These are phyloP conservation scores for Yamadazyma epiphylla DNA, from an alignment of 1,139 yeast genomes.

Conservation along the genomic window DNA sequence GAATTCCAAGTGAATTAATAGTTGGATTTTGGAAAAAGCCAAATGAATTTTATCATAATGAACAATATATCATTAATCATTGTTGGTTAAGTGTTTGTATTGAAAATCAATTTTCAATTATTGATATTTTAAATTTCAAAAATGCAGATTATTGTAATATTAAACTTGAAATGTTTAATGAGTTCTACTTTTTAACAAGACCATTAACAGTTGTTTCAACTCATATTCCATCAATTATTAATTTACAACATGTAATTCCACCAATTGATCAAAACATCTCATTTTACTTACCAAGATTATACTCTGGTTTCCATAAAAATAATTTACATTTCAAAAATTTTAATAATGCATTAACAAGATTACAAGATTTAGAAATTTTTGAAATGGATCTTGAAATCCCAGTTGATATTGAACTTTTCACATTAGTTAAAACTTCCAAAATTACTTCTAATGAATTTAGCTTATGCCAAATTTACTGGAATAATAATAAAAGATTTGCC, in stretches of 20 bases:
- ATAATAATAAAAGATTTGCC: conserved; percentile 59
- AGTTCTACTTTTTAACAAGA: conserved; percentile 71
- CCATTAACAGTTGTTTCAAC: conserved; percentile 78
- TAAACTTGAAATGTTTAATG: conserved; percentile 29
- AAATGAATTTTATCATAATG: conserved; percentile 49
- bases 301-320: conserved; percentile 71
- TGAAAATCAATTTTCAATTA: conserved; percentile 72
- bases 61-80: conserved; percentile 66
- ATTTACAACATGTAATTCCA: conserved; percentile 82
- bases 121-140: conserved; percentile 51
- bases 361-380: conserved; percentile 71
- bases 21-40: conserved; percentile 84
- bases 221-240: conserved; percentile 77
- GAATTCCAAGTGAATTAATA: conserved; percentile 71
- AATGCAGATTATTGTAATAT: conserved; percentile 36
- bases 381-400: conserved; percentile 78
- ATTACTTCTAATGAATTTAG: conserved; percentile 52
- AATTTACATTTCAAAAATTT: conserved; percentile 59
- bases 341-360: conserved; percentile 71
- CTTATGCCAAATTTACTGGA: conserved; percentile 75
- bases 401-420: conserved; percentile 59
- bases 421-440: conserved; percentile 51
- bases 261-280: conserved; percentile 78
- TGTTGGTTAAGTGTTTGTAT: conserved; percentile 82
- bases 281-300: conserved; percentile 76